Base-by-base conservation (phyloP, 1,139 yeast species). In the Candida freyschussii region DNA sequence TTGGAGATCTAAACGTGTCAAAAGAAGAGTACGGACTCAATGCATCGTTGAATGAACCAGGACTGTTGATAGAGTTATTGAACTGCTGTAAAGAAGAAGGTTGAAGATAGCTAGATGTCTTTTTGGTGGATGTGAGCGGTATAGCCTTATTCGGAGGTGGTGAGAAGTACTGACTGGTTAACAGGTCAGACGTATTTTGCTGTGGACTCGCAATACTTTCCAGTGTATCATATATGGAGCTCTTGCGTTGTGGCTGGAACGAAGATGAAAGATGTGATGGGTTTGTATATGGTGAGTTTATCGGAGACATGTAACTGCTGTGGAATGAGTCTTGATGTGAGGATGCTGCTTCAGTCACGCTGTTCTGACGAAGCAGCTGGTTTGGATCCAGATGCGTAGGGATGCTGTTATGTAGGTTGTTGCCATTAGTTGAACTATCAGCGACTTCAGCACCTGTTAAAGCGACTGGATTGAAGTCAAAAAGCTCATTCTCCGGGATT, bases 401-500 rank as follows among this genome's bases (percentile, higher is more conserved):
- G 21, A 20, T 26, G 19, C 17, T 21, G 27, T 16, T 8, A 17
- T 30, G 20, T 26, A 17, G 8, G 24, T 18, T 27, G 30, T 13
- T 22, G 24, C 27, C 24, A 30, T 17, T 26, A 26, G 21, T 22
- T 24, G 28, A 13, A 25, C 21, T 24, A 7, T 10, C 21, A 13
- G 21, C 24, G 30, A 25, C 21, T 10, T 31, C 30, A 16, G 29
- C 26, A 10, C 43, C 40, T 14, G 39, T 41, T 27, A 34, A 36
- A 8, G 42, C 40, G 14, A 33, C 34, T n/a, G 44, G 40, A 17
- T 37, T 33, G 43, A 47, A 48, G 17, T 50, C 53, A n/a, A 50
- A 27, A 10, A 50, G 39, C 21, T 50, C 55, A 20, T 49, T 40
- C 37, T 50, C 55, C 5, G 53, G 55, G 13, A 50, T 50, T 2